These are phyloP conservation scores for Murraya paniculata DNA, from an alignment of 345 rosid species.

Conservation along the genomic window DNA sequence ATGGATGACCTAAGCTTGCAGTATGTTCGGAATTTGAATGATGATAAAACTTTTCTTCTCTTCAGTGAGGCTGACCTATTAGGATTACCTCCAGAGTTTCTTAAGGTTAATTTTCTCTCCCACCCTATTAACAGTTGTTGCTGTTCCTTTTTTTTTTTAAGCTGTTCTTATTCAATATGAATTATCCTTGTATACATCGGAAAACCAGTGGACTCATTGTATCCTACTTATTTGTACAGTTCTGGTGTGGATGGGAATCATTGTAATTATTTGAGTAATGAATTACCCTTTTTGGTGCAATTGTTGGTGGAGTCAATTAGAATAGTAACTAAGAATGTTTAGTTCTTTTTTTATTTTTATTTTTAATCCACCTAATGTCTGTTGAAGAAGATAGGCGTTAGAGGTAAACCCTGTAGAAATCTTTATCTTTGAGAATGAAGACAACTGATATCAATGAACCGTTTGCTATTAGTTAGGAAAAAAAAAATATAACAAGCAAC, in stretches of 20 bases:
- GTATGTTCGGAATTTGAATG: constrained; percentile 69
- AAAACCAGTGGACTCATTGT: not conserved
- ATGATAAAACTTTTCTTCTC: constrained; percentile 61
- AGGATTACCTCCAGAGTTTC: constrained; percentile 74
- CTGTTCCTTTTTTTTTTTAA: not conserved
- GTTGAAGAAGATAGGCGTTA: not conserved
- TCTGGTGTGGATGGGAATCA: too few relatives aligned
- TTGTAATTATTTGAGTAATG: not conserved
- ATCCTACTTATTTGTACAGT: not conserved
- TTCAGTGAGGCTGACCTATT: constrained; percentile 65
- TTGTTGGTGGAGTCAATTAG: not conserved
- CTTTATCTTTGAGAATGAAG: not conserved
- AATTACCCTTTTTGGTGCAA: not conserved
- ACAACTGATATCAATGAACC: not conserved
- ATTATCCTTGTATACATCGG: not conserved
- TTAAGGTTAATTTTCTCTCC: constrained; percentile 48
- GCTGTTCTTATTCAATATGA: not conserved
- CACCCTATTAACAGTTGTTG: not conserved
- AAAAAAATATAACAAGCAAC: not conserved
- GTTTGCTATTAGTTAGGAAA: not conserved
- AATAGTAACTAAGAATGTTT: not conserved
- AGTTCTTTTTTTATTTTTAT: not conserved
- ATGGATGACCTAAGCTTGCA: constrained; percentile 71
- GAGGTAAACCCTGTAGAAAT: not conserved
- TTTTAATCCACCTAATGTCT: not conserved